Evolutionary conservation across 306 rosid genomes (phyloP).

Genomic region (Mucuna pruriens): DNA sequence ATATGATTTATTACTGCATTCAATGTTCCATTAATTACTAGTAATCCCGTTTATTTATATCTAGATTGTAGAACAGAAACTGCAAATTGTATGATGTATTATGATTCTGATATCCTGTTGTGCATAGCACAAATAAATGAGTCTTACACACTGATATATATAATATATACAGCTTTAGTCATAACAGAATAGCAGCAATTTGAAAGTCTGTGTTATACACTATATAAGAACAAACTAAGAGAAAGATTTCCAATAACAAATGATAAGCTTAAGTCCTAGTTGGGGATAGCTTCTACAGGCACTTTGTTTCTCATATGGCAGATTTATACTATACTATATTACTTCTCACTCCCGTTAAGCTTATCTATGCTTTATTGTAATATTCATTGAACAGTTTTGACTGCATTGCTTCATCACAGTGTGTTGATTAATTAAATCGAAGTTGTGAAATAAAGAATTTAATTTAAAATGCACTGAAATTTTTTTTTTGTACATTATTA

Average conservation of each 20-base stretch:
- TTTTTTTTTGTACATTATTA: too few species aligned
- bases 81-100: neutral
- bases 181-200: too few species aligned
- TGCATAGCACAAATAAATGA: neutral
- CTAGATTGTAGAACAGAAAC: neutral
- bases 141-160: too few species aligned
- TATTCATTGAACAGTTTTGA: neutral
- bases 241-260: too few species aligned
- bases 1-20: neutral
- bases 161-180: too few species aligned
- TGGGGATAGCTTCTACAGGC: too few species aligned
- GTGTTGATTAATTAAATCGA: neutral
- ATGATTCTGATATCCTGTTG: neutral
- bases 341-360: neutral
- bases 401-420: neutral
- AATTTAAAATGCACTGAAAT: too few species aligned
- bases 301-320: neutral
- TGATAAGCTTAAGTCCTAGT: too few species aligned
- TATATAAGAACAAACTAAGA: too few species aligned
- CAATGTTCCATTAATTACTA: neutral
- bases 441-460: too few species aligned
- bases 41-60: neutral
- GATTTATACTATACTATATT: neutral
- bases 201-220: too few species aligned
- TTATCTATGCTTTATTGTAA: neutral